These are phyloP conservation scores for Cystofilobasidium capitatum DNA, from an alignment of 768 basidiomycete genomes.

Conservation along the genomic window DNA sequence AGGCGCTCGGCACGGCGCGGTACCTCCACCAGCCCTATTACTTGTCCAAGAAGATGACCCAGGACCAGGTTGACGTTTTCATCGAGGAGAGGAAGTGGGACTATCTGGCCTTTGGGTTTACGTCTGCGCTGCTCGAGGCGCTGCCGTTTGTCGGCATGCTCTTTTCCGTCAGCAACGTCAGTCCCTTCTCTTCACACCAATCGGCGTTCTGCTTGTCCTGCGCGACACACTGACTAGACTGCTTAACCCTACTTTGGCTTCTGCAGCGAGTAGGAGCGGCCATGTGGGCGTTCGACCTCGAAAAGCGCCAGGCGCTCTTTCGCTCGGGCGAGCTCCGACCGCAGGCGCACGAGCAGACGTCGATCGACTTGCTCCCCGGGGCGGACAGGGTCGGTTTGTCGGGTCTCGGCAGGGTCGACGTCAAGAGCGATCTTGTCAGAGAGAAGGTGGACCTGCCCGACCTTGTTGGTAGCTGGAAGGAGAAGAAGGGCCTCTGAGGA, in stretches of 20 bases:
- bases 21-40: constrained; percentile 70
- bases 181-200: not conserved
- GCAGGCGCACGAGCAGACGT: not conserved
- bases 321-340: constrained; percentile 39
- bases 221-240: too few species aligned
- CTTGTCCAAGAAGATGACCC: constrained; percentile 69
- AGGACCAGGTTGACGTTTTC: constrained; percentile 59
- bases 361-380: constrained; percentile 7
- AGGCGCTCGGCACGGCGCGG: constrained; percentile 57
- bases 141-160: constrained; percentile 71
- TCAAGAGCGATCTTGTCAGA: constrained; percentile 17
- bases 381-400: not conserved
- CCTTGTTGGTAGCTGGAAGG: not conserved
- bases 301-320: constrained; percentile 44
- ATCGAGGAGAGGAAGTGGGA: constrained; percentile 86
- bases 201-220: too few species aligned
- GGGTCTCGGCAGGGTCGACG: constrained; percentile 9
- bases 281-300: constrained; percentile 51
- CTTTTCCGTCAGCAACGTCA: constrained; percentile 65
- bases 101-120: constrained; percentile 79
- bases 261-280: constrained; percentile 66
- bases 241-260: too few species aligned
- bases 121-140: constrained; percentile 68
- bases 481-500: constrained; percentile 1
- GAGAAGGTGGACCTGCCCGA: constrained; percentile 1